phyloP scores from a whole-genome alignment of 176 grass and related monocot genomes.

The Oryza meyeriana region DNA sequence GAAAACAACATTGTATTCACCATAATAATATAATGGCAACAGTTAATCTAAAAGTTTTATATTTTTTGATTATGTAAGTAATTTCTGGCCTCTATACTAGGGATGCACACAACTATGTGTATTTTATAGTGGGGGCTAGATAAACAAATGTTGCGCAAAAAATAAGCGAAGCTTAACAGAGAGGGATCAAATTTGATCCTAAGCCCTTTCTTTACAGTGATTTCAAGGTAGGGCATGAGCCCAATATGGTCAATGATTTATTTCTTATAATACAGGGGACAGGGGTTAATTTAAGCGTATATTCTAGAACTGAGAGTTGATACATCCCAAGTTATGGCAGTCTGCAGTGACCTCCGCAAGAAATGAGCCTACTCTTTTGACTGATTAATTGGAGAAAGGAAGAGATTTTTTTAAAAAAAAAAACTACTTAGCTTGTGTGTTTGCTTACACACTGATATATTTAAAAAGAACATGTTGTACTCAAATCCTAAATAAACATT shows the following conservation, averaged over 20 bases:
- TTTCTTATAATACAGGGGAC: background rate
- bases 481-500: background rate
- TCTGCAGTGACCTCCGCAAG: background rate
- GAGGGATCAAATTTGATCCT: background rate
- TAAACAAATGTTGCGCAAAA: no score
- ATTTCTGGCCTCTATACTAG: no score
- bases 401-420: background rate
- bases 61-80: no score
- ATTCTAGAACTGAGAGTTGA: background rate
- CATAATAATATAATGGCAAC: no score
- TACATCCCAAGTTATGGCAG: background rate
- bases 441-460: background rate
- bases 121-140: no score
- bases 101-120: no score
- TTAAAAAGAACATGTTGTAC: background rate
- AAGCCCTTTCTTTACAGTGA: background rate
- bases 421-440: background rate
- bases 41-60: no score
- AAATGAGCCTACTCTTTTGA: constrained; percentile 4
- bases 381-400: background rate
- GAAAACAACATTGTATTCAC: no score
- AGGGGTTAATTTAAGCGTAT: background rate
- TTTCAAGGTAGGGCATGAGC: background rate
- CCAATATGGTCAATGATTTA: background rate
- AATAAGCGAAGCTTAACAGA: background rate